Conservation (phyloP, 1,284 basidiomycete genomes). For the Rhodotorula sp. region DNA sequence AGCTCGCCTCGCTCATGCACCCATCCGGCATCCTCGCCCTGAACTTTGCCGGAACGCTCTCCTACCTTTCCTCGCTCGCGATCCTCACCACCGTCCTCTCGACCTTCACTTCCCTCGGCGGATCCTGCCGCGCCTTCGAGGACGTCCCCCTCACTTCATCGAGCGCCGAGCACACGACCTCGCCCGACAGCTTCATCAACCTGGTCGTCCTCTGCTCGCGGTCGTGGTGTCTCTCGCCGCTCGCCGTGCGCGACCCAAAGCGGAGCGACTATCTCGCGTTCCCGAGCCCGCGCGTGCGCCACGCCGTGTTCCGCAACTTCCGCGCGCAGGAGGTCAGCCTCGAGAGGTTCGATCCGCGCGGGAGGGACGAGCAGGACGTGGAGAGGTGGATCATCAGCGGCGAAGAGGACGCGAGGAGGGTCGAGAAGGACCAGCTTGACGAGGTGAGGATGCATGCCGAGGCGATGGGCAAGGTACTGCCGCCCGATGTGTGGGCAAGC, state of each 20-base stretch:
- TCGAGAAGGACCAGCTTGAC: conserved; percentile 19
- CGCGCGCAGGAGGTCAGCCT: conserved; percentile 31
- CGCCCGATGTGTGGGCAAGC: conserved; percentile 34
- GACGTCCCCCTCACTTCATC: background rate
- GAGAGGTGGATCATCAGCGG: conserved; percentile 11
- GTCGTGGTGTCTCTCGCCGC: background rate
- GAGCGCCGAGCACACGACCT: background rate
- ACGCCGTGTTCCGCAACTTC: conserved; percentile 26
- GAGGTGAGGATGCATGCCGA: conserved; percentile 36
- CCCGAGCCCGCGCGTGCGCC: conserved; percentile 19
- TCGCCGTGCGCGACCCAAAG: conserved; percentile 18
- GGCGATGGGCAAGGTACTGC: conserved; percentile 39
- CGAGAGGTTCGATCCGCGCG: background rate
- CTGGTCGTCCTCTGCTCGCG: conserved; percentile 37
- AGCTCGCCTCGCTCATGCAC: conserved; percentile 65
- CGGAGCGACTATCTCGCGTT: conserved; percentile 16
- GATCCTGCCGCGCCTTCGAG: conserved; percentile 58
- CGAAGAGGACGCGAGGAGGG: background rate
- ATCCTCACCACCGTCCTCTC: conserved; percentile 68
- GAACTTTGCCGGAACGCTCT: conserved; percentile 70
- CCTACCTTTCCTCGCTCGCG: conserved; percentile 64
- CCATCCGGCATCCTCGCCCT: conserved; percentile 74
- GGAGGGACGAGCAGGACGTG: conserved; percentile 2
- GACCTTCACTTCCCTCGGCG: conserved; percentile 72
- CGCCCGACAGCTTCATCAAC: conserved; percentile 23